These are phyloP conservation scores for Schizophyllum amplum DNA, from an alignment of 1,284 basidiomycete genomes.

Conservation along the genomic window DNA sequence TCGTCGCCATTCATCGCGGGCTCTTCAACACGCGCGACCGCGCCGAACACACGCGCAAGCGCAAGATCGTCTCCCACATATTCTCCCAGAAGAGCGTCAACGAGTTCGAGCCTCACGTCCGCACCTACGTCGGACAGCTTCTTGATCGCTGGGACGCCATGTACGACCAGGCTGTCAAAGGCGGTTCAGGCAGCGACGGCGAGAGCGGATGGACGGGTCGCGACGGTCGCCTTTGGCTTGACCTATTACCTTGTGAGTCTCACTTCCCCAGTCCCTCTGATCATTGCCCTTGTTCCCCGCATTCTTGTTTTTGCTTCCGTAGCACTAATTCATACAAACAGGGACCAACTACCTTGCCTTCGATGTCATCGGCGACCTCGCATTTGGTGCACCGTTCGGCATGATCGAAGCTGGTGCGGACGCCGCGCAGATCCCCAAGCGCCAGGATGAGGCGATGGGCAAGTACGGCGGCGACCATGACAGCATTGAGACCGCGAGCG, in stretches of 20 bases:
- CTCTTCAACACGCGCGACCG: slow-evolving; percentile 87
- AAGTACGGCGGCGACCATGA: slow-evolving; percentile 40
- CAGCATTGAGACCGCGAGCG: slow-evolving; percentile 41
- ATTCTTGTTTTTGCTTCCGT: slow-evolving; percentile 1
- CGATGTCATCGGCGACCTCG: slow-evolving; percentile 81
- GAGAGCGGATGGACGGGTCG: slow-evolving; percentile 58
- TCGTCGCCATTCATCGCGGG: slow-evolving; percentile 69
- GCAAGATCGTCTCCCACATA: slow-evolving; percentile 84
- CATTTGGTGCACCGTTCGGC: slow-evolving; percentile 83
- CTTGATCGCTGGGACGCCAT: slow-evolving; percentile 78
- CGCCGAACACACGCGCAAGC: slow-evolving; percentile 78
- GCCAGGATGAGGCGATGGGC: slow-evolving; percentile 40
- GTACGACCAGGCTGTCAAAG: slow-evolving; percentile 47
- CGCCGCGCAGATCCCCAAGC: slow-evolving; percentile 50
- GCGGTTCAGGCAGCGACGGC: slow-evolving; percentile 49
- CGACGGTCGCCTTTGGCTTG: slow-evolving; percentile 60
- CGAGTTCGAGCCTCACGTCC: slow-evolving; percentile 75
- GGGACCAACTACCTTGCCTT: slow-evolving; percentile 68
- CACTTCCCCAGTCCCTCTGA: too few relatives aligned
- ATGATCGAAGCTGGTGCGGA: slow-evolving; percentile 79
- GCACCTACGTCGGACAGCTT: slow-evolving; percentile 52
- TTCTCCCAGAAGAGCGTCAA: slow-evolving; percentile 80
- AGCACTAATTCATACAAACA: too few relatives aligned
- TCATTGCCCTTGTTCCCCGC: slow-evolving; percentile 1
- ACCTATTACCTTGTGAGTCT: slow-evolving; percentile 61